Evolutionary conservation across 768 basidiomycete species (phyloP).

Genomic region (Amanita inopinata): DNA sequence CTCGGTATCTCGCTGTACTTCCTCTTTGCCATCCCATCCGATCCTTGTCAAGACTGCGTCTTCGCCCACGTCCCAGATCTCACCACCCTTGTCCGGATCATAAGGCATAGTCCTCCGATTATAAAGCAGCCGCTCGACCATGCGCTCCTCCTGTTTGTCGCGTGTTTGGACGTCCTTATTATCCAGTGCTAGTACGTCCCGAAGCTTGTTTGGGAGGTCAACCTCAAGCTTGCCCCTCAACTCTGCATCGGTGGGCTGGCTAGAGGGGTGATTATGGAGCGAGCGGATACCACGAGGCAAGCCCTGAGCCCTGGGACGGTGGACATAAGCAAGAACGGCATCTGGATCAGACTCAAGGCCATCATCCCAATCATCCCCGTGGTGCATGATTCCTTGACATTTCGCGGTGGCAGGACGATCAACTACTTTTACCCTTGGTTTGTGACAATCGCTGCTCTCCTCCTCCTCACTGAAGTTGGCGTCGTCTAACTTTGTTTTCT

Average conservation of each 20-base stretch:
- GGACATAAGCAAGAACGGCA: slow-evolving; percentile 24
- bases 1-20: slow-evolving; percentile 23
- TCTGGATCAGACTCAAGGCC: slow-evolving; percentile 22
- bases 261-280: slow-evolving; percentile 11
- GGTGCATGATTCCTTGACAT: slow-evolving; percentile 12
- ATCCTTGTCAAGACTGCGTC: slow-evolving; percentile 18
- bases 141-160: slow-evolving; percentile 35
- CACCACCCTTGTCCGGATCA: slow-evolving; percentile 55
- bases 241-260: slow-evolving; percentile 11
- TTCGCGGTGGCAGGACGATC: slow-evolving; percentile 19
- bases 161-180: slow-evolving; percentile 30
- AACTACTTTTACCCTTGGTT: slow-evolving; percentile 24
- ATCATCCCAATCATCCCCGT: slow-evolving; percentile 19
- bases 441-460: slow-evolving; percentile 21
- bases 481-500: slow-evolving; percentile 38
- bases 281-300: slow-evolving; percentile 19
- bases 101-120: slow-evolving; percentile 47
- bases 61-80: slow-evolving; percentile 74
- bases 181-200: slow-evolving; percentile 53
- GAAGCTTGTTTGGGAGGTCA: slow-evolving; percentile 58
- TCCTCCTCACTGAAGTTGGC: slow-evolving; percentile 15
- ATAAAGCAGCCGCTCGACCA: slow-evolving; percentile 54
- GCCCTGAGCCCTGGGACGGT: slow-evolving; percentile 13
- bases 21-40: slow-evolving; percentile 17
- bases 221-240: slow-evolving; percentile 37